Conservation (phyloP, 164 flowering plant species). For the Piper betle region DNA sequence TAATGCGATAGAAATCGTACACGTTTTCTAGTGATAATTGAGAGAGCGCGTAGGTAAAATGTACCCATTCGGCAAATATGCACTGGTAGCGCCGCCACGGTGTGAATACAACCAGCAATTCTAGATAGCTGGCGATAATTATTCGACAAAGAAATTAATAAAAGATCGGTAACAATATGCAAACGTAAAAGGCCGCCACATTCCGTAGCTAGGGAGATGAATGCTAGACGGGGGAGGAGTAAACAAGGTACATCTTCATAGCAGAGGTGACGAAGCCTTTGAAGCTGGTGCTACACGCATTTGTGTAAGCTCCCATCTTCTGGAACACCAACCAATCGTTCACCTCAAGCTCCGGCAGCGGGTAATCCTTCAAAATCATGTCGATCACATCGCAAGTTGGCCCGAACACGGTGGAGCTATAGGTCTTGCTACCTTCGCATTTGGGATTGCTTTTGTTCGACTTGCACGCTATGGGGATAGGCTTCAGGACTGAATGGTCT, state of each 20-base stretch:
- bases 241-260: not conserved
- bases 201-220: too few species aligned
- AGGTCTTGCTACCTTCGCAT: constrained; percentile 3
- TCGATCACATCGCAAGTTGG: constrained; percentile 9
- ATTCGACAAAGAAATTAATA: too few species aligned
- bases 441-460: not conserved
- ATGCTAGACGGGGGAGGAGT: too few species aligned
- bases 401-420: constrained; percentile 9
- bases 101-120: too few species aligned
- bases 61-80: too few species aligned
- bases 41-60: too few species aligned
- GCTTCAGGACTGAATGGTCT: not conserved
- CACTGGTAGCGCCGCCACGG: too few species aligned
- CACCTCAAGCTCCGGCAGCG: constrained; percentile 7
- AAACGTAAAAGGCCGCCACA: too few species aligned
- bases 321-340: constrained; percentile 9
- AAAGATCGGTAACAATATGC: too few species aligned
- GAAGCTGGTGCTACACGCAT: constrained; percentile 2
- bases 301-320: constrained; percentile 10
- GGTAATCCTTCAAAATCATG: constrained; percentile 1
- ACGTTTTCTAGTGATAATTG: too few species aligned
- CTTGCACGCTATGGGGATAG: not conserved
- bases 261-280: constrained; percentile 5
- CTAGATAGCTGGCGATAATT: too few species aligned
- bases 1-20: too few species aligned